Percentiles rank a stretch among this genome's conserved stretches.
These are phyloP conservation scores for Madurella mycetomatis DNA, from an alignment of 2,329 filamentous ascomycete genomes.

Conservation along the genomic window DNA sequence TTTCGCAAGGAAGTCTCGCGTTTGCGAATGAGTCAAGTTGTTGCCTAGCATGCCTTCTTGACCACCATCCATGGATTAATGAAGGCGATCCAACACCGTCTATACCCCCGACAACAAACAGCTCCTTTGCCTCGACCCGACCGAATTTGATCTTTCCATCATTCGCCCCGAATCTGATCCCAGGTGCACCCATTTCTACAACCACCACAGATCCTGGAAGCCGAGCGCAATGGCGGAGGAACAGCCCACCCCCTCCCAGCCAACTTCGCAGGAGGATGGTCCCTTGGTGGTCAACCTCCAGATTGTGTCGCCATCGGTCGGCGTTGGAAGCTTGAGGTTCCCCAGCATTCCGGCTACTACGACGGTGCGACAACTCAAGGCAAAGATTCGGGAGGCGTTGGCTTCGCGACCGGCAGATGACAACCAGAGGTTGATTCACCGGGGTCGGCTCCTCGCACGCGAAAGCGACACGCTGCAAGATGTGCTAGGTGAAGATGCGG, in stretches of 20 bases:
- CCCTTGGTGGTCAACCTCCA: constrained; percentile 49
- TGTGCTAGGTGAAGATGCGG: constrained; percentile 52
- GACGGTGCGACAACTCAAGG: constrained; percentile 55
- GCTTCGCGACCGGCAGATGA: constrained; percentile 48
- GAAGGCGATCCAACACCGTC: neutral
- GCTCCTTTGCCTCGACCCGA: neutral
- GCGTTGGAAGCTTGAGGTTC: constrained; percentile 49
- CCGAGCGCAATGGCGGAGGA: constrained; percentile 22
- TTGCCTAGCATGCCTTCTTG: constrained; percentile 14
- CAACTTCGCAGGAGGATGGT: constrained; percentile 4
- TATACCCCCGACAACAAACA: neutral
- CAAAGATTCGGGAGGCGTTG: constrained; percentile 51
- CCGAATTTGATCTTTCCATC: neutral
- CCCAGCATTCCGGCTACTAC: constrained; percentile 45
- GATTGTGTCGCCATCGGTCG: constrained; percentile 55
- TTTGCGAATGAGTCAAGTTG: neutral
- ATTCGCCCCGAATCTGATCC: neutral
- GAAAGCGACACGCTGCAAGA: constrained; percentile 54
- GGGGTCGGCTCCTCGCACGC: constrained; percentile 51
- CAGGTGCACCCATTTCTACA: neutral
- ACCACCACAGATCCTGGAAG: neutral
- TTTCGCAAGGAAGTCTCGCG: neutral
- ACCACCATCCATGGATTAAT: neutral
- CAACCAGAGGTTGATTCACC: constrained; percentile 57
- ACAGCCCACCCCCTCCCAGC: constrained; percentile 8